These are phyloP conservation scores for Ochromonas danica DNA, from an alignment of 108 stramenopile species.

Conservation along the genomic window DNA sequence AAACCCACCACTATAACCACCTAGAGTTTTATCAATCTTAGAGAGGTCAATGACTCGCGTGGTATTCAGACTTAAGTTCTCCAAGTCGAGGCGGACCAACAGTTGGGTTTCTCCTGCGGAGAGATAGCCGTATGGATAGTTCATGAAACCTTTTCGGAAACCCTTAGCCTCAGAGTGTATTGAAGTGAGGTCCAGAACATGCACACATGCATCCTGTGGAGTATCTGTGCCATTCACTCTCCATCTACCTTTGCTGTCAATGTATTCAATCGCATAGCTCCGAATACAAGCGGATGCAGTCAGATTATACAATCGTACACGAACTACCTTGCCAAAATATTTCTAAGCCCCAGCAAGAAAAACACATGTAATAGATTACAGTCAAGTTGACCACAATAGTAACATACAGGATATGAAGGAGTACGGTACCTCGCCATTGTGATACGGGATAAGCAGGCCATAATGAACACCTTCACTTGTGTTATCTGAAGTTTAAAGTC, in stretches of 20 bases:
- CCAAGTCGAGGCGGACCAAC: conserved; percentile 2
- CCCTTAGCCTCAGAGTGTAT: background rate
- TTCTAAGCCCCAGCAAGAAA: conserved; percentile 5
- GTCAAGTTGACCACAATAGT: background rate
- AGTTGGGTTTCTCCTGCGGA: background rate
- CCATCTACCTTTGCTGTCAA: background rate
- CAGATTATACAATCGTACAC: conserved; percentile 39
- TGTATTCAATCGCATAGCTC: conserved; percentile 11
- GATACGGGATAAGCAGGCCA: conserved; percentile 55
- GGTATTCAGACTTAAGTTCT: conserved; percentile 8
- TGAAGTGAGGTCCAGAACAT: background rate
- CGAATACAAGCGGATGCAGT: background rate
- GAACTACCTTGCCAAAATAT: conserved; percentile 54
- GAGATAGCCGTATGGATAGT: conserved; percentile 30
- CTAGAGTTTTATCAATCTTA: background rate
- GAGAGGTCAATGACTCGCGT: background rate
- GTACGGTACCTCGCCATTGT: conserved; percentile 46
- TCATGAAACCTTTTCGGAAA: conserved; percentile 25
- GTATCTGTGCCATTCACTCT: background rate
- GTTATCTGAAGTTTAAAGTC: background rate
- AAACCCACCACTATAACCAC: conserved; percentile 36
- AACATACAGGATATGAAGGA: background rate
- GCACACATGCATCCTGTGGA: background rate
- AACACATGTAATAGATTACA: background rate
- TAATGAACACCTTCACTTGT: conserved; percentile 36